phyloP scores from a whole-genome alignment of 2,329 filamentous ascomycete genomes.

The Diaporthe eres region DNA sequence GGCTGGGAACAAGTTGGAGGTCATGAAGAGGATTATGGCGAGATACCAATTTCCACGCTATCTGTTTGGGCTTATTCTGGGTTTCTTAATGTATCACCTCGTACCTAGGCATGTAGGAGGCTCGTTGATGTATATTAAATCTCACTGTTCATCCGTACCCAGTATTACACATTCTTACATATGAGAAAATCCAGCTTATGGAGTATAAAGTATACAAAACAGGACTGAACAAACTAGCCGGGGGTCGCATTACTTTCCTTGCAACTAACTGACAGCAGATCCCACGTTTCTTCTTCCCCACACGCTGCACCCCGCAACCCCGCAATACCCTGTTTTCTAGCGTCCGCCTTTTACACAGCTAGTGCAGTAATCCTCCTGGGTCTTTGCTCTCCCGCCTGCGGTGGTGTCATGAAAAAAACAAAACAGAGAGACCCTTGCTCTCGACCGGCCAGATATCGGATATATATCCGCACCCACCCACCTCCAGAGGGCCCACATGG shows the following conservation, averaged over 20 bases:
- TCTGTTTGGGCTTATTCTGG: too few species aligned
- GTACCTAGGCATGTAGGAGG: too few species aligned
- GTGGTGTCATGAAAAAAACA: not conserved
- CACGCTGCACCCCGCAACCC: not conserved
- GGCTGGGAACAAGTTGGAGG: too few species aligned
- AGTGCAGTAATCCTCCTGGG: not conserved
- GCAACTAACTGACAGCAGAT: not conserved
- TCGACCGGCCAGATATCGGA: conserved; percentile 11
- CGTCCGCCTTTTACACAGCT: not conserved
- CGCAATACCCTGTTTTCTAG: conserved; percentile 12
- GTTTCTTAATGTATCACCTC: too few species aligned
- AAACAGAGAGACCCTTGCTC: not conserved
- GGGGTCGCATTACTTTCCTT: not conserved
- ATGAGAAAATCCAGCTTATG: too few species aligned
- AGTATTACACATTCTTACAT: too few species aligned
- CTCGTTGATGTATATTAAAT: too few species aligned
- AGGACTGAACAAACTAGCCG: too few species aligned
- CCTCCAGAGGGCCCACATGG: not conserved
- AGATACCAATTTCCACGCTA: too few species aligned
- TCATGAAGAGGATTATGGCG: too few species aligned
- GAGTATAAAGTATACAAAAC: too few species aligned
- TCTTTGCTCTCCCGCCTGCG: not conserved
- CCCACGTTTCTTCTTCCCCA: not conserved
- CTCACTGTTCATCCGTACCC: too few species aligned
- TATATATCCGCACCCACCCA: not conserved